phyloP scores from a whole-genome alignment of 495 filamentous ascomycete species.

The Aspergillus sclerotioniger region DNA sequence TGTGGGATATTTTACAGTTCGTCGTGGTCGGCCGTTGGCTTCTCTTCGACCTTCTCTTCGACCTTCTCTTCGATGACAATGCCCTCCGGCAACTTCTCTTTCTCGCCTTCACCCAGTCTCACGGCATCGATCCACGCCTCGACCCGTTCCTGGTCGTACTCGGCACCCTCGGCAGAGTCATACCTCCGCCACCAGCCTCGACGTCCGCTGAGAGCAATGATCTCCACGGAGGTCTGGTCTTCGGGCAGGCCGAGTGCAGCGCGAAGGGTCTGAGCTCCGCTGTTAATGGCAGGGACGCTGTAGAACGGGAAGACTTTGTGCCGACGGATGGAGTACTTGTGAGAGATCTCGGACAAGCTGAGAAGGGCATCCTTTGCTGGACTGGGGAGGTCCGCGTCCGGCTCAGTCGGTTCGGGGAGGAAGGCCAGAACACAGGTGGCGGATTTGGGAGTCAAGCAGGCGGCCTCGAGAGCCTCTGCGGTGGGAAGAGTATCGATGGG shows the following conservation, averaged over 20 bases:
- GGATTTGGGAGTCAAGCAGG: constrained; percentile 74
- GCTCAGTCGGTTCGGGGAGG: constrained; percentile 52
- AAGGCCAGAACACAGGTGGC: constrained; percentile 85
- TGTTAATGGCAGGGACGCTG: constrained; percentile 64
- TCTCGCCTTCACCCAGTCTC: constrained; percentile 77
- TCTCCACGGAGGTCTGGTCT: constrained; percentile 45
- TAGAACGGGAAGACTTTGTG: constrained; percentile 80
- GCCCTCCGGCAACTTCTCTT: constrained; percentile 75
- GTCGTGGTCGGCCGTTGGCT: constrained; percentile 32
- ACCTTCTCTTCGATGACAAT: constrained; percentile 52
- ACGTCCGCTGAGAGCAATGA: constrained; percentile 81
- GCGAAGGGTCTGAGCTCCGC: constrained; percentile 53
- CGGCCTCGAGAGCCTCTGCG: constrained; percentile 57
- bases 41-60: constrained; percentile 37
- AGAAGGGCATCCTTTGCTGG: constrained; percentile 54
- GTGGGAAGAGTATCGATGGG: constrained; percentile 52
- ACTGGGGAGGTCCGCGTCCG: constrained; percentile 45
- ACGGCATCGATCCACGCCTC: constrained; percentile 88
- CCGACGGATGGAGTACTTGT: constrained; percentile 64
- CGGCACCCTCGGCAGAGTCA: constrained; percentile 45
- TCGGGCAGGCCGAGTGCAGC: constrained; percentile 58
- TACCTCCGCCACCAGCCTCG: constrained; percentile 83
- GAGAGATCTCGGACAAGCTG: constrained; percentile 70
- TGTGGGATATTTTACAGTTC: constrained; percentile 29
- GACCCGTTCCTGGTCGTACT: constrained; percentile 58